Evolutionary conservation across 106 monocot species (phyloP).

Genomic region (Xerophyta viscosa): DNA sequence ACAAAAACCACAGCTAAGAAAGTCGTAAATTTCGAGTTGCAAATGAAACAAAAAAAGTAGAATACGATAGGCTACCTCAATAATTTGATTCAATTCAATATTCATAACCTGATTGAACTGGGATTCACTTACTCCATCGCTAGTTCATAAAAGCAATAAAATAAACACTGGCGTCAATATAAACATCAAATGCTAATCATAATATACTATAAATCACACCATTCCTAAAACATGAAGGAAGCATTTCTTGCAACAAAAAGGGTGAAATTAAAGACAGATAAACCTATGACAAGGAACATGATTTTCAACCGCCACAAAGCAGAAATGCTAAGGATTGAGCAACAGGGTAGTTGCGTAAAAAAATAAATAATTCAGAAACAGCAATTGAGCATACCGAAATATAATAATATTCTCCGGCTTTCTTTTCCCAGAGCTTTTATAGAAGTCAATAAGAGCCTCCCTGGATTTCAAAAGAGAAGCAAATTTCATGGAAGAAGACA

Average conservation of each 20-base stretch:
- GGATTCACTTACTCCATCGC: slow-evolving; percentile 97
- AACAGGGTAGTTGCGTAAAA: too few relatives aligned
- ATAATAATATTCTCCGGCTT: slow-evolving; percentile 85
- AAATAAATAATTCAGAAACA: not conserved
- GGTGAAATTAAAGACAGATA: too few relatives aligned
- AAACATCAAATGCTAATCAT: too few relatives aligned
- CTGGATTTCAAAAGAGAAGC: slow-evolving; percentile 21
- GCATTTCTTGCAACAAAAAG: too few relatives aligned
- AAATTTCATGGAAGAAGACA: too few relatives aligned
- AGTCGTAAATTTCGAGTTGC: not conserved
- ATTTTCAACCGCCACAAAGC: too few relatives aligned
- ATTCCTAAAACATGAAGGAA: not conserved
- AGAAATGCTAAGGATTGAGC: too few relatives aligned
- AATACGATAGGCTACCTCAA: slow-evolving; percentile 42
- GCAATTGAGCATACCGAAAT: slow-evolving; percentile 46
- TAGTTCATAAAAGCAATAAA: not conserved
- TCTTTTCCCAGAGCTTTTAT: slow-evolving; percentile 57
- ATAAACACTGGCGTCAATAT: not conserved
- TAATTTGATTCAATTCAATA: slow-evolving; percentile 92
- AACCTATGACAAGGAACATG: too few relatives aligned
- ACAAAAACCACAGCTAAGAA: slow-evolving; percentile 1
- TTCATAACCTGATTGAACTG: slow-evolving; percentile 91
- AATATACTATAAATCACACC: too few relatives aligned
- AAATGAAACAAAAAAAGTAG: not conserved
- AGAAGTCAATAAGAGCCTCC: slow-evolving; percentile 77